Base-by-base conservation (phyloP, 306 rosid genomes). In the Astragalus membranaceus region DNA sequence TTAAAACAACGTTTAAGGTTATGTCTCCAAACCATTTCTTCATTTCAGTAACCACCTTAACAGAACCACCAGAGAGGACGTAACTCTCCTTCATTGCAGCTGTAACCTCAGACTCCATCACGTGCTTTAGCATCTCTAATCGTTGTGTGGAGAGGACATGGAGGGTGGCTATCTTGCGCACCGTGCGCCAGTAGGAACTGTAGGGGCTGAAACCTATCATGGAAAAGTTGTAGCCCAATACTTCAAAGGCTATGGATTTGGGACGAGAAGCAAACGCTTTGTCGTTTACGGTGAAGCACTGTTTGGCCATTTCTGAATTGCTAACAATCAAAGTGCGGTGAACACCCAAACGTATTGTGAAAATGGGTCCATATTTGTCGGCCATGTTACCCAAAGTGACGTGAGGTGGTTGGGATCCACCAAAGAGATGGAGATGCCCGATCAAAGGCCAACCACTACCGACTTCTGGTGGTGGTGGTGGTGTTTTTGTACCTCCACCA, bases 131-230 rank as follows among this genome's bases (percentile, higher is more conserved):
- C 67, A 35, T 56, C 23, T 75, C 80, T 6, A 68, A 49, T 0
- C 80, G 78, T 1, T 64, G 63, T 4, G 42, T 2, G 13, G 78
- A 80, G 42, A 82, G 78, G 0, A 82, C 42, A 8, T 80, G 73
- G 0, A 51, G 2, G 0, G 64, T 64, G 16, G 80, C 67, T 3
- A 83, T 66, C 67, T 80, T 85, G 3, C 87, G 85, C 6, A 78
- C 8, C 0, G 49, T 17, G 12, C 90, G 85, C 90, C 90, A 86
- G 0, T 78, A 75, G 0, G 76, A n/a, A 5, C 85, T 77, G 10
- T 83, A 83, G 1, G 77, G 79, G 3, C 70, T 69, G 41, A 64
- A 56, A 2, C 65, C 84, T 0, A 83, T 1, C 85, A 71, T 78
- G 10, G 82, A 47, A 30, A 7, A 56, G 48, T 78, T 48, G 14